phyloP scores from a whole-genome alignment of 768 basidiomycete species.

The Agaricus blazei region DNA sequence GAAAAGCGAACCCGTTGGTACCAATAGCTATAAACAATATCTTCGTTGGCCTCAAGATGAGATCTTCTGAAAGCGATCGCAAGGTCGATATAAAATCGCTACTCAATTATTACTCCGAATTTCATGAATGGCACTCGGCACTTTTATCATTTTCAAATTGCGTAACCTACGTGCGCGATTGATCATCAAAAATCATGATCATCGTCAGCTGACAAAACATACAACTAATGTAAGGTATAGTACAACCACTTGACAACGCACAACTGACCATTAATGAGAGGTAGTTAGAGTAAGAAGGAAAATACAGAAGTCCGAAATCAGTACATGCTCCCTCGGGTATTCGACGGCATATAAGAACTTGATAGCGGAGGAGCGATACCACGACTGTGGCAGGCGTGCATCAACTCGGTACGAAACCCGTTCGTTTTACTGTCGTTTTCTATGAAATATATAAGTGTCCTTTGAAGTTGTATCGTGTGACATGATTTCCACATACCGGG shows the following conservation, averaged over 20 bases:
- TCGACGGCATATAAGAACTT: not conserved
- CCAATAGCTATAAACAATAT: too few species aligned
- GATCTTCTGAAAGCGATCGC: not conserved
- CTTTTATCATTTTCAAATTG: too few species aligned
- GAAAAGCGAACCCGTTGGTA: too few species aligned
- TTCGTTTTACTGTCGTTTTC: slow-evolving; percentile 5
- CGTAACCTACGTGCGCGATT: too few species aligned
- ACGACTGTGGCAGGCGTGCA: slow-evolving; percentile 4
- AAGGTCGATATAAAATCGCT: not conserved
- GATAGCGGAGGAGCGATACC: slow-evolving; percentile 7
- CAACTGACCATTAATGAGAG: not conserved
- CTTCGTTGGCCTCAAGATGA: too few species aligned
- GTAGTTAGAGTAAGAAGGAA: not conserved
- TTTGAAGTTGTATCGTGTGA: not conserved
- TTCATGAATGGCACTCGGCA: too few species aligned
- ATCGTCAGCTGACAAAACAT: not conserved
- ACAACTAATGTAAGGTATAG: not conserved
- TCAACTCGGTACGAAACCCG: not conserved
- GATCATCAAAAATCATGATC: too few species aligned
- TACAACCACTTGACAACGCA: not conserved
- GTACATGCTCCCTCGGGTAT: slow-evolving; percentile 1
- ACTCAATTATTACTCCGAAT: too few species aligned
- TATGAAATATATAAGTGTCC: not conserved
- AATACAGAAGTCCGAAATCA: not conserved
- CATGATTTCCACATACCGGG: slow-evolving; percentile 24